Conservation (phyloP, 495 filamentous ascomycete species). For the Neurospora sp. region DNA sequence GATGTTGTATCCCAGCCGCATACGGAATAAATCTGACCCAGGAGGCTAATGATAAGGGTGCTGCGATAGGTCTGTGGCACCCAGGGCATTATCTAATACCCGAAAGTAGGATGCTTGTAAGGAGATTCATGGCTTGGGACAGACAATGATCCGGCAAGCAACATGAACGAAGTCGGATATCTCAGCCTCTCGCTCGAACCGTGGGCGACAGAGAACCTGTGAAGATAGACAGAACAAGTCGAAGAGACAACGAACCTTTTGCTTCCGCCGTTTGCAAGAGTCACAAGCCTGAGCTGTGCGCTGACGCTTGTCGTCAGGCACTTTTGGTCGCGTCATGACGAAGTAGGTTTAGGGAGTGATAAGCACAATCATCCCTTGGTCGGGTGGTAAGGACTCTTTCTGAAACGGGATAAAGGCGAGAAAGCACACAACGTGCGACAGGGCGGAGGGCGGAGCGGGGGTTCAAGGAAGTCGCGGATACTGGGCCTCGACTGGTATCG, state of each 20-base stretch:
- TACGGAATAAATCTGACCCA: background rate
- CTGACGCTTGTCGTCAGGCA: conserved; percentile 54
- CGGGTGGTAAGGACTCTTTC: conserved; percentile 15
- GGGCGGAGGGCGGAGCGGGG: conserved; percentile 9
- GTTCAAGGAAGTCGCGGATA: conserved; percentile 1
- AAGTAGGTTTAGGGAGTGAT: conserved; percentile 7
- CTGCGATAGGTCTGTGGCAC: background rate
- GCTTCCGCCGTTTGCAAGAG: conserved; percentile 68
- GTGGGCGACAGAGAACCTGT: conserved; percentile 1
- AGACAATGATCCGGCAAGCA: background rate
- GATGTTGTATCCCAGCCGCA: background rate
- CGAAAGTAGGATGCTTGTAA: background rate
- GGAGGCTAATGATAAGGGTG: background rate
- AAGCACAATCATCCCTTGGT: conserved; percentile 22
- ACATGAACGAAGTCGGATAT: background rate
- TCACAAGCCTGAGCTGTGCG: conserved; percentile 61
- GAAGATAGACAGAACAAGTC: conserved; percentile 7
- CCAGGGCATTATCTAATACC: background rate
- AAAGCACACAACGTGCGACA: conserved; percentile 13
- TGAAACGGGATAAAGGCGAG: conserved; percentile 1
- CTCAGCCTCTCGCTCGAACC: background rate
- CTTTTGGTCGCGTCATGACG: conserved; percentile 52
- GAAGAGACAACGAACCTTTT: conserved; percentile 47
- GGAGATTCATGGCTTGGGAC: background rate
- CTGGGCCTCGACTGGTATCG: conserved; percentile 15